Conservation (phyloP, 2,329 filamentous ascomycete genomes). For the Chaetomiaceae sp. region DNA sequence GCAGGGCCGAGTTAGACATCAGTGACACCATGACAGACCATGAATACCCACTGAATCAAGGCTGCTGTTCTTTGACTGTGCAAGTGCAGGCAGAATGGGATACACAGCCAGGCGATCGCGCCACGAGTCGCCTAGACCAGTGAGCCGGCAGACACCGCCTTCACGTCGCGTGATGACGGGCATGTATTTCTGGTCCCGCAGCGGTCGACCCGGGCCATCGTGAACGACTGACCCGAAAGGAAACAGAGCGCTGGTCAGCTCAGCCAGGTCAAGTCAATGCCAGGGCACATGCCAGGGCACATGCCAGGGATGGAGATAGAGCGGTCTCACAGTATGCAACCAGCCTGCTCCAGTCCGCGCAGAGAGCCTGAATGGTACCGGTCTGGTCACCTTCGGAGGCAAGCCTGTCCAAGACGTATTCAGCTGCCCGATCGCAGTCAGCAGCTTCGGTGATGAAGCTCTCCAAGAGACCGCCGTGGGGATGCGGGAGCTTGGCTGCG, state of each 20-base stretch:
- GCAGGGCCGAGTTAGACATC: background rate
- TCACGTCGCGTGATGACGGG: background rate
- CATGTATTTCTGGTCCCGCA: background rate
- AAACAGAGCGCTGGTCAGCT: background rate
- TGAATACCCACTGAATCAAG: background rate
- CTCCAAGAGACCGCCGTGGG: background rate
- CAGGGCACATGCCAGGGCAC: no score
- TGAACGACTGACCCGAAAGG: background rate
- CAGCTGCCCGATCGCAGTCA: background rate
- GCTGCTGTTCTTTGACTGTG: no score
- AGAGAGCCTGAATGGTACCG: background rate
- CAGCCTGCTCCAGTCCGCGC: background rate
- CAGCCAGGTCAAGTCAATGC: no score
- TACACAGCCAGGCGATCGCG: background rate
- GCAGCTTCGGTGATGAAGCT: background rate
- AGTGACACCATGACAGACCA: no score
- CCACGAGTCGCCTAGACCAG: constrained; percentile 1
- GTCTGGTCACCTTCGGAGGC: background rate
- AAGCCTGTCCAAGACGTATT: background rate
- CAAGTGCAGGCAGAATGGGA: background rate
- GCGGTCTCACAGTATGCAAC: background rate
- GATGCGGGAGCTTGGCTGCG: background rate
- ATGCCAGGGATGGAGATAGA: background rate
- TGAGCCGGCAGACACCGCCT: background rate
- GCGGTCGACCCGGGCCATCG: background rate